Percentiles rank a stretch among this genome's conserved stretches.
Conservation (phyloP, 2,329 filamentous ascomycete species). For the Venturiaceae sp. region DNA sequence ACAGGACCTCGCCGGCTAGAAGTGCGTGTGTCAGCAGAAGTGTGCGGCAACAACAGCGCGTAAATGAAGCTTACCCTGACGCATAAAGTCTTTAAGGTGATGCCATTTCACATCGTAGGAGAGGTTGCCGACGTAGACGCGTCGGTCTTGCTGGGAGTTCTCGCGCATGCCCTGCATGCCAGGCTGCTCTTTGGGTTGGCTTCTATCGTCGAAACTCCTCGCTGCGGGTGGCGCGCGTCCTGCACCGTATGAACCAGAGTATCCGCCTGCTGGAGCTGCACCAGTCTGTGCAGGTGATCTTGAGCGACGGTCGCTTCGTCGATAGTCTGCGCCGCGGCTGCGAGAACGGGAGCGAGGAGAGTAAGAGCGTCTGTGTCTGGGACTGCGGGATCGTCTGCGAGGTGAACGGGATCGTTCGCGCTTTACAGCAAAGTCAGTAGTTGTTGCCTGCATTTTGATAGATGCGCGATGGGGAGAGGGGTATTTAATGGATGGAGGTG, state of each 20-base stretch:
- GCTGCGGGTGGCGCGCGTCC: constrained; percentile 33
- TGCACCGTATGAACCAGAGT: constrained; percentile 48
- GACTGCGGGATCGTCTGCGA: constrained; percentile 48
- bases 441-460: neutral
- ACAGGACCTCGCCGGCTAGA: constrained; percentile 94
- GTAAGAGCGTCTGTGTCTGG: constrained; percentile 46
- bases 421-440: constrained; percentile 5
- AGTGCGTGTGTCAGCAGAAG: constrained; percentile 21
- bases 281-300: constrained; percentile 65
- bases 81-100: constrained; percentile 99
- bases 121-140: constrained; percentile 98
- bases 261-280: constrained; percentile 56
- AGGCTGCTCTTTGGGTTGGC: constrained; percentile 68
- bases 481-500: neutral
- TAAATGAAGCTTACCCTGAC: constrained; percentile 61
- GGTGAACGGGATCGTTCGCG: constrained; percentile 37
- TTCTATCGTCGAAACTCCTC: constrained; percentile 74
- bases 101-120: constrained; percentile 99
- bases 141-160: constrained; percentile 94
- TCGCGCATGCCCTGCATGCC: constrained; percentile 96
- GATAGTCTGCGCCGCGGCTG: constrained; percentile 50
- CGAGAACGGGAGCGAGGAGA: constrained; percentile 63
- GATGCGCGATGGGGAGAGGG: neutral
- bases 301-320: constrained; percentile 44
- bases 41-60: constrained; percentile 6